Evolutionary conservation across 495 filamentous ascomycete species (phyloP).

Genomic region (Neurospora sp.): DNA sequence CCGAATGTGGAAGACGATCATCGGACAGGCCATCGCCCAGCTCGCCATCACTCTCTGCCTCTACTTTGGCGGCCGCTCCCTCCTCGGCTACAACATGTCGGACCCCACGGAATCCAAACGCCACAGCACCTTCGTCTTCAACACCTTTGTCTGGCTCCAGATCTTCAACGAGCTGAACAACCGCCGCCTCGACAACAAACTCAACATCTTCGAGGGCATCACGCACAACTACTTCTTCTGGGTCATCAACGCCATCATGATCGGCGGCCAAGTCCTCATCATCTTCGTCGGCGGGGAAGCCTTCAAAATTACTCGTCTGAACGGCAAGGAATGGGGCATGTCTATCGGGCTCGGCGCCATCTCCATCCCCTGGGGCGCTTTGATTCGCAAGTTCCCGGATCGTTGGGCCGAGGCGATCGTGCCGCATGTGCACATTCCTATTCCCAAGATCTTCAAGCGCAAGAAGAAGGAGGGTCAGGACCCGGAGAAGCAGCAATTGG

Average conservation of each 20-base stretch:
- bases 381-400: conserved; percentile 54
- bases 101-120: conserved; percentile 21
- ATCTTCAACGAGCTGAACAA: conserved; percentile 86
- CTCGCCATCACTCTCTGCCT: conserved; percentile 66
- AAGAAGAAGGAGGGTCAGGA: conserved; percentile 4
- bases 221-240: conserved; percentile 74
- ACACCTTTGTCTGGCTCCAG: conserved; percentile 93
- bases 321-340: conserved; percentile 63
- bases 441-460: conserved; percentile 8
- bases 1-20: conserved; percentile 93
- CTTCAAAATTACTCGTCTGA: conserved; percentile 51
- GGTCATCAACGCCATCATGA: conserved; percentile 69
- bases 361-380: conserved; percentile 59
- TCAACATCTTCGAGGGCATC: conserved; percentile 86
- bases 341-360: conserved; percentile 60
- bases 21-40: conserved; percentile 76
- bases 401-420: conserved; percentile 13
- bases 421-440: conserved; percentile 6
- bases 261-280: conserved; percentile 79
- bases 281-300: conserved; percentile 64
- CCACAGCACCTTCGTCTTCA: conserved; percentile 72
- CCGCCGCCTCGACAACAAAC: conserved; percentile 76
- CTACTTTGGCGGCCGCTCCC: conserved; percentile 59
- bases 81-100: conserved; percentile 36
- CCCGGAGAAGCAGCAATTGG: background rate